A percentile compares a stretch with the other conserved stretches of the same genome.
phyloP scores from a whole-genome alignment of 1,139 yeast species.

The Geotrichum cucujoidarum region DNA sequence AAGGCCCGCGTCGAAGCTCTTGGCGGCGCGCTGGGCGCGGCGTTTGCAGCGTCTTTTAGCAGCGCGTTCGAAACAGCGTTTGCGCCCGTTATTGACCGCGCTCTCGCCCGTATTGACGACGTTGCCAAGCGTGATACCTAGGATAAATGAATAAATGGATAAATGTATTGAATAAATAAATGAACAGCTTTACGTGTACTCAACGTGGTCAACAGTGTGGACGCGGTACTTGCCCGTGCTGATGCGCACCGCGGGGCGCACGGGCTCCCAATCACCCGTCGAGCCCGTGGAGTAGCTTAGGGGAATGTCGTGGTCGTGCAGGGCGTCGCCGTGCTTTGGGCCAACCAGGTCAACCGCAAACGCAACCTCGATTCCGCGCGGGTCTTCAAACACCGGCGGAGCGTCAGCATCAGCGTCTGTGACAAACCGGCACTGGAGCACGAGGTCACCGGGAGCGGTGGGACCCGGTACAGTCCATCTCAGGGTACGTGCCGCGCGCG shows the following conservation, averaged over 20 bases:
- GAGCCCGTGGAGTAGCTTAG: background rate
- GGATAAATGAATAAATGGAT: too few species aligned
- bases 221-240: slow-evolving; percentile 25
- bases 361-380: slow-evolving; percentile 23
- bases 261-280: slow-evolving; percentile 19
- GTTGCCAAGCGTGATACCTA: too few species aligned
- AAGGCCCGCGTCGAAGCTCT: slow-evolving; percentile 6
- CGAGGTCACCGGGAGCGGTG: slow-evolving; percentile 60
- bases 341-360: background rate
- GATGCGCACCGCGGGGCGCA: slow-evolving; percentile 20
- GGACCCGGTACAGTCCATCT: slow-evolving; percentile 66
- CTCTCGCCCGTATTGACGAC: background rate
- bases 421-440: slow-evolving; percentile 37
- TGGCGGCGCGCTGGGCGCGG: slow-evolving; percentile 12
- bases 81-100: slow-evolving; percentile 6
- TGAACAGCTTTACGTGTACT: too few species aligned
- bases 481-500: slow-evolving; percentile 77
- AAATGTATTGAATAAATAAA: too few species aligned
- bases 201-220: slow-evolving; percentile 27
- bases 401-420: slow-evolving; percentile 24
- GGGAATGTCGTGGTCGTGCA: background rate
- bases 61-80: slow-evolving; percentile 12
- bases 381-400: slow-evolving; percentile 31
- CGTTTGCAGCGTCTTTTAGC: slow-evolving; percentile 14
- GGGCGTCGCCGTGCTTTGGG: background rate